Percentiles rank a stretch among this genome's conserved stretches.
Conservation (phyloP, 2,329 filamentous ascomycete genomes). For the Malbranchea zuffiana region DNA sequence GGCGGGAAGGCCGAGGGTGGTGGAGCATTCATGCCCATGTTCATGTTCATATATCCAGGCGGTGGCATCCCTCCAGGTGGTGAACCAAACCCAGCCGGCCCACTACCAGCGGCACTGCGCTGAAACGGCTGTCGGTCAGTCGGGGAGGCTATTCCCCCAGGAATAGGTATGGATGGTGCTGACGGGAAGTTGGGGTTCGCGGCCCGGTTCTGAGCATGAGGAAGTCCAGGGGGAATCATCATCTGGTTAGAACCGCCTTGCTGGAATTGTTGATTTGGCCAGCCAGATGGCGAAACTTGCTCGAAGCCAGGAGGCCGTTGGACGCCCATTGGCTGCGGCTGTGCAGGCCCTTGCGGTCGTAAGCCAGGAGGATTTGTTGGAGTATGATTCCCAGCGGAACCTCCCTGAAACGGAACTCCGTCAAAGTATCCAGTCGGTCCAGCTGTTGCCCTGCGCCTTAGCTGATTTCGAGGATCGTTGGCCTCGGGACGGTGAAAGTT, state of each 20-base stretch:
- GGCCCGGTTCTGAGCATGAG: slow-evolving; percentile 25
- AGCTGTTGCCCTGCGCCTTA: slow-evolving; percentile 29
- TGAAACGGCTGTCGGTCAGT: slow-evolving; percentile 30
- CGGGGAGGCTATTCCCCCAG: slow-evolving; percentile 24
- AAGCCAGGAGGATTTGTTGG: slow-evolving; percentile 27
- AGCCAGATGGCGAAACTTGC: slow-evolving; percentile 32
- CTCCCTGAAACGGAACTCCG: slow-evolving; percentile 27
- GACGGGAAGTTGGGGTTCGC: slow-evolving; percentile 30
- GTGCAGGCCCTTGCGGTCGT: slow-evolving; percentile 25
- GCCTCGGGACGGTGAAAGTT: slow-evolving; percentile 31
- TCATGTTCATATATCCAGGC: slow-evolving; percentile 34
- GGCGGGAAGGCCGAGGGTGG: slow-evolving; percentile 27
- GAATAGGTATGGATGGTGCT: slow-evolving; percentile 27
- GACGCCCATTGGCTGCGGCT: slow-evolving; percentile 30
- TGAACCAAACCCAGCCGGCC: slow-evolving; percentile 23
- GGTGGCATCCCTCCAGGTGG: slow-evolving; percentile 38
- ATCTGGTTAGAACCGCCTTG: slow-evolving; percentile 25
- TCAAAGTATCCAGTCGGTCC: slow-evolving; percentile 33
- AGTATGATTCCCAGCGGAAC: slow-evolving; percentile 24
- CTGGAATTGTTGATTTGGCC: slow-evolving; percentile 28
- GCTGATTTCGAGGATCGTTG: slow-evolving; percentile 22
- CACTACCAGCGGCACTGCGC: slow-evolving; percentile 21
- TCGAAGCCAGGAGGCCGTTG: slow-evolving; percentile 37
- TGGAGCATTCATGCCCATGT: slow-evolving; percentile 26
- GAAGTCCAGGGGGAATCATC: slow-evolving; percentile 31